These are phyloP conservation scores for Solidago caesia DNA, from an alignment of 129 eudicot genomes.

Conservation along the genomic window DNA sequence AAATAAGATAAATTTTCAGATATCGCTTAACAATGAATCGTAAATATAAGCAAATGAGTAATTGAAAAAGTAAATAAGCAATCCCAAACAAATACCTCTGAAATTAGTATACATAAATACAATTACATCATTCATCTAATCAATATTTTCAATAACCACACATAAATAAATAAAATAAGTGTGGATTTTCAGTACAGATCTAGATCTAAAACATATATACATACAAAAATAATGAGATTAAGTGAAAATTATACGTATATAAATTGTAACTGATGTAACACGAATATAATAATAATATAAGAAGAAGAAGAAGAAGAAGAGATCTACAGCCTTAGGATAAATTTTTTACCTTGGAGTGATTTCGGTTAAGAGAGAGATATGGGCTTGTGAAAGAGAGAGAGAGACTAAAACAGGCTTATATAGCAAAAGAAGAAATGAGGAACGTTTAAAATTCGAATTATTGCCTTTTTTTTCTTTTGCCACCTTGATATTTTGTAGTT, in stretches of 20 bases:
- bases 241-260: background rate
- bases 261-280: background rate
- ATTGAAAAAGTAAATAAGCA: background rate
- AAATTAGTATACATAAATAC: background rate
- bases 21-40: too few relatives aligned
- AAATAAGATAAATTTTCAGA: too few relatives aligned
- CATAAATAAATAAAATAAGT: background rate
- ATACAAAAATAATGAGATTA: too few relatives aligned
- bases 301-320: slow-evolving; percentile 13
- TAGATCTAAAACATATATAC: background rate
- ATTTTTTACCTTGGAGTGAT: slow-evolving; percentile 26
- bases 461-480: too few relatives aligned
- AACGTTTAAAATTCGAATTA: slow-evolving; percentile 31
- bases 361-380: slow-evolving; percentile 16
- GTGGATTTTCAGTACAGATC: slow-evolving; percentile 15
- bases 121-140: background rate
- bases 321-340: slow-evolving; percentile 27
- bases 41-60: too few relatives aligned
- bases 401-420: slow-evolving; percentile 16
- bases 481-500: too few relatives aligned
- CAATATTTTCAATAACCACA: background rate
- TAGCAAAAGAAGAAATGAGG: slow-evolving; percentile 18
- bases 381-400: slow-evolving; percentile 7
- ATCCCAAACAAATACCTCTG: background rate
- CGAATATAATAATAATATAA: background rate